Evolutionary conservation across 108 stramenopile species (phyloP).

Genomic region (Skeletonema tropicum): DNA sequence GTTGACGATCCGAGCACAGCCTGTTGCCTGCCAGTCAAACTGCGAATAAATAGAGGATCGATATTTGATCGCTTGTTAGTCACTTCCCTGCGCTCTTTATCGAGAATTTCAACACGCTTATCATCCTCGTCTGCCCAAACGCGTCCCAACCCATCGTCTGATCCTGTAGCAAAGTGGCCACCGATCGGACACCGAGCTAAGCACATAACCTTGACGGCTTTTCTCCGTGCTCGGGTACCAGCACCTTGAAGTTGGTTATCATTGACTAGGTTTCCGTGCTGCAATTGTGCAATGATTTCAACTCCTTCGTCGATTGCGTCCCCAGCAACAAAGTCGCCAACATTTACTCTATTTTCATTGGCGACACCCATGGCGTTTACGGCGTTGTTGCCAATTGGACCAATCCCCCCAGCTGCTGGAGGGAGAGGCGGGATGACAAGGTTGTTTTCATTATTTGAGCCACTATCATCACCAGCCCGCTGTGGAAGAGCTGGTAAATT

Average conservation of each 20-base stretch:
- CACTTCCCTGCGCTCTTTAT: conserved; percentile 24
- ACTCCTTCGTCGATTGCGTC: conserved; percentile 80
- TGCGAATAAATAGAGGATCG: conserved; percentile 7
- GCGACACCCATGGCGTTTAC: conserved; percentile 2
- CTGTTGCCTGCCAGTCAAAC: conserved; percentile 5
- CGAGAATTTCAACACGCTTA: conserved; percentile 49
- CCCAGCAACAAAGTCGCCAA: conserved; percentile 76
- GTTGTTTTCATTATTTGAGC: not conserved
- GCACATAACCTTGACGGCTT: conserved; percentile 83
- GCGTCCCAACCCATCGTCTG: conserved; percentile 88
- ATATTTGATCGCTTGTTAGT: conserved; percentile 5
- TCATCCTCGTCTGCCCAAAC: conserved; percentile 85
- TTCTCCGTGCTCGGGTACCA: conserved; percentile 62
- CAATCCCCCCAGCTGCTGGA: conserved; percentile 20
- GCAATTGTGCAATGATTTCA: conserved; percentile 62
- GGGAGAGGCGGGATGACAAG: conserved; percentile 6
- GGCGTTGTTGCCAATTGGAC: conserved; percentile 13
- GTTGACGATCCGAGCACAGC: conserved; percentile 2
- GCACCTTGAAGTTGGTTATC: conserved; percentile 47
- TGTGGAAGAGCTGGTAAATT: conserved; percentile 20
- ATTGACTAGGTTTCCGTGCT: conserved; percentile 64
- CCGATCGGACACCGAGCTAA: conserved; percentile 86
- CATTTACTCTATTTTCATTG: conserved; percentile 32
- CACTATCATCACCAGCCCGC: not conserved
- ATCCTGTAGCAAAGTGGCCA: conserved; percentile 87